Evolutionary conservation across 2,329 filamentous ascomycete genomes (phyloP).

Genomic region (Pseudocercospora vitis): DNA sequence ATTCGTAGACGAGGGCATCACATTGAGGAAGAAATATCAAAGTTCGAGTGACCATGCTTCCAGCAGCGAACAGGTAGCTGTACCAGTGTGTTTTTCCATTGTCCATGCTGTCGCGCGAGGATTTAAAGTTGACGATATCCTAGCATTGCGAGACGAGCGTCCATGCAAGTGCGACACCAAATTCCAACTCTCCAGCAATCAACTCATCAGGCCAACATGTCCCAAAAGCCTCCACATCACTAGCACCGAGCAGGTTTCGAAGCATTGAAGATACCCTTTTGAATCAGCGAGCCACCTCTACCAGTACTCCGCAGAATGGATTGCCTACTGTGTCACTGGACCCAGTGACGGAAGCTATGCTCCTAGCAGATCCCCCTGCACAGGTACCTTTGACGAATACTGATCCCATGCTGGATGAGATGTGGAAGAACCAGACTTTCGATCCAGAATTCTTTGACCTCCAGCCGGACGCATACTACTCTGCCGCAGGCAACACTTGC

Average conservation of each 20-base stretch:
- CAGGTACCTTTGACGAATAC: constrained; percentile 22
- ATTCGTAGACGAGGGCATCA: constrained; percentile 38
- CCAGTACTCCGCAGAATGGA: neutral
- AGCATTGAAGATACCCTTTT: constrained; percentile 4
- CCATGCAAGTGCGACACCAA: neutral
- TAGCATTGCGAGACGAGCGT: neutral
- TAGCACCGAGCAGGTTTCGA: neutral
- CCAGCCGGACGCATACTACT: constrained; percentile 35
- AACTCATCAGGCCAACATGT: neutral
- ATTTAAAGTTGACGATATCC: neutral
- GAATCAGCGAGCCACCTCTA: neutral
- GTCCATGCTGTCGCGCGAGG: neutral
- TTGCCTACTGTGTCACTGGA: constrained; percentile 12
- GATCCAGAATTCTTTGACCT: constrained; percentile 38
- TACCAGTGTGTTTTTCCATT: constrained; percentile 7
- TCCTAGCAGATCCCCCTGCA: constrained; percentile 17
- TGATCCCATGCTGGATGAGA: constrained; percentile 22
- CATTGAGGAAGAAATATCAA: constrained; percentile 36
- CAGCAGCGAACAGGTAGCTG: constrained; percentile 16
- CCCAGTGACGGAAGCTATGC: constrained; percentile 19
- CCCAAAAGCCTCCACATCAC: neutral
- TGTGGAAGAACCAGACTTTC: constrained; percentile 30
- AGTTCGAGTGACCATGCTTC: constrained; percentile 14
- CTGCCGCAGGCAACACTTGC: constrained; percentile 34
- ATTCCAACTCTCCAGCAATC: constrained; percentile 4